Conservation (phyloP, 129 eudicot genomes). For the Pseudognaphalium luteoalbum region DNA sequence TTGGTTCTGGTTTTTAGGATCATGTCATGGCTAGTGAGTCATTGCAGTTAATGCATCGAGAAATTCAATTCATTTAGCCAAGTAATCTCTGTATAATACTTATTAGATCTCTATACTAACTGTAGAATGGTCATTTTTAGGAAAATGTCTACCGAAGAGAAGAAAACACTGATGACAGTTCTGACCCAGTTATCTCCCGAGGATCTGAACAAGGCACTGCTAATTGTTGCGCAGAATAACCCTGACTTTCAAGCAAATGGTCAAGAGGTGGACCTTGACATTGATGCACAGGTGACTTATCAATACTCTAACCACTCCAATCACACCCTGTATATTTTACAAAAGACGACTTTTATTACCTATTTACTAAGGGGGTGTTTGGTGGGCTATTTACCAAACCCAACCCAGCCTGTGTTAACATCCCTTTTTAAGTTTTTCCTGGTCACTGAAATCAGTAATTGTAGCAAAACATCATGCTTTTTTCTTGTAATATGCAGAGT, state of each 20-base stretch:
- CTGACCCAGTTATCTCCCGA: slow-evolving; percentile 62
- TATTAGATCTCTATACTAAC: neutral
- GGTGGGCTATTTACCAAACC: neutral
- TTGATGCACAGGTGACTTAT: slow-evolving; percentile 67
- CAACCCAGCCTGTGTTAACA: neutral
- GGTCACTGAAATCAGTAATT: neutral
- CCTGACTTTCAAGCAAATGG: slow-evolving; percentile 60
- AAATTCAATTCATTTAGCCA: neutral
- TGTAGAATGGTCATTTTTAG: slow-evolving; percentile 32
- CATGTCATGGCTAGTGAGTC: neutral
- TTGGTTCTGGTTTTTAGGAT: neutral
- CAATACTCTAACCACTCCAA: neutral
- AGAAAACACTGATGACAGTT: slow-evolving; percentile 60
- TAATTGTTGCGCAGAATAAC: slow-evolving; percentile 64
- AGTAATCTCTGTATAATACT: neutral
- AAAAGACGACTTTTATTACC: neutral
- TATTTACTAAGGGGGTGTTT: no score
- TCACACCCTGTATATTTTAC: neutral
- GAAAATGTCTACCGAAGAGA: slow-evolving; percentile 83
- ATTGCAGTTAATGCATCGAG: neutral
- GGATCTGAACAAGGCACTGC: slow-evolving; percentile 65
- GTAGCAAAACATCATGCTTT: neutral
- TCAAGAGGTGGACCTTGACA: slow-evolving; percentile 67
- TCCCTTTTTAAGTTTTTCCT: no score
- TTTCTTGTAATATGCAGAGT: slow-evolving; percentile 43